A percentile compares a stretch with the other conserved stretches of the same genome.
Evolutionary conservation across 257 asterid species (phyloP).

Genomic region (Solanum infundibuliforme): DNA sequence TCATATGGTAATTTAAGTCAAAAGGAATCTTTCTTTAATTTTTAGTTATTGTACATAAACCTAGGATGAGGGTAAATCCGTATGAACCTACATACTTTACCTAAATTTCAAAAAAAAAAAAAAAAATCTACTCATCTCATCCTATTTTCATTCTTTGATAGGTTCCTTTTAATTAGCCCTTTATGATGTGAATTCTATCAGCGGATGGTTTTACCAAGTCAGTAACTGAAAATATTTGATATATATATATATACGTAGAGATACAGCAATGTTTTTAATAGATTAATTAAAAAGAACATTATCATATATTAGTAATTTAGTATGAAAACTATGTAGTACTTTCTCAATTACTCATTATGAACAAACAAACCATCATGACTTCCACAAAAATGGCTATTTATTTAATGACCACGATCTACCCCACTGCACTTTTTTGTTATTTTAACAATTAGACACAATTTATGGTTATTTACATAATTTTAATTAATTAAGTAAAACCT

Average conservation of each 20-base stretch:
- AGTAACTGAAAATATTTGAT: no score
- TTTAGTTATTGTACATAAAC: no score
- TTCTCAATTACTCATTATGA: constrained; percentile 7
- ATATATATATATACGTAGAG: constrained; percentile 1
- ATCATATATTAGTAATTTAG: not conserved
- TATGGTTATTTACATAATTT: not conserved
- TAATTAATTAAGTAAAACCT: not conserved
- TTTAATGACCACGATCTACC: not conserved
- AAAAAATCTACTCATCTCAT: no score
- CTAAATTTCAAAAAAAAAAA: no score
- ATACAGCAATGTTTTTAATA: constrained; percentile 10
- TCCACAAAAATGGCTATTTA: constrained; percentile 15
- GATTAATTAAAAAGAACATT: constrained; percentile 12
- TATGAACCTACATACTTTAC: no score
- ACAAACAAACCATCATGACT: constrained; percentile 16
- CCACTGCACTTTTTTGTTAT: not conserved
- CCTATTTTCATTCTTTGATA: no score
- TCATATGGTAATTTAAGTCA: not conserved
- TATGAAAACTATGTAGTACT: constrained; percentile 13
- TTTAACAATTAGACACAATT: not conserved
- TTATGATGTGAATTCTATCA: no score
- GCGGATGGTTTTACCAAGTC: no score
- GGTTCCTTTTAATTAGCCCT: no score
- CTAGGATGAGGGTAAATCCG: no score
- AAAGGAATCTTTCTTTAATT: no score